Base-by-base conservation (phyloP, 495 filamentous ascomycete species). In the Neurospora hispaniola region DNA sequence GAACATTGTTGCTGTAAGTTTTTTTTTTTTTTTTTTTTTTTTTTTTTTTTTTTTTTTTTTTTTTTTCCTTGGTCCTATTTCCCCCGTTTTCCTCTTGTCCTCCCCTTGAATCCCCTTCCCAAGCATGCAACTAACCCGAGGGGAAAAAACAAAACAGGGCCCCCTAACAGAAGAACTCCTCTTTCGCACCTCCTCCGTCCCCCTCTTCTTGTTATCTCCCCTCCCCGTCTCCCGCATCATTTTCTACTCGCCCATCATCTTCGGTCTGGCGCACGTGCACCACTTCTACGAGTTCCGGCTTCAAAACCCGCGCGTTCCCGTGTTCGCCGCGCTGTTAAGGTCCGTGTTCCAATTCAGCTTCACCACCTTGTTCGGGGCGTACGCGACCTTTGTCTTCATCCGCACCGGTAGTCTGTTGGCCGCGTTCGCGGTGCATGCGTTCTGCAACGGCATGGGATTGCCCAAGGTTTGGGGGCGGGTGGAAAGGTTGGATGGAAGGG, bases 251-350 rank as follows among this genome's bases (percentile, higher is more conserved):
- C 96, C 96, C 3, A 81, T 98, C 11, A 92, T 97, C 81, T 99
- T 99, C 80, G 96, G 96, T 71, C 91, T 99, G 69, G 93, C 94
- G 12, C 96, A 99, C 83, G 81, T 97, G 39, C 95, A 99, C 81
- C 96, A 98, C 82, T 93, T 94, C 81, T 97, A 97, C 83, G 96
- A 99, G 82, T 98, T 95, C 83, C 88, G 90, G 41, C 83, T 97
- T 11, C 91, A 90, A 1, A 88, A 97, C 77, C 93, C 95, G 18
- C 84, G 89, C 74, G 89, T 90, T 3, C 85, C 91, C 6, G 75
- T 88, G 14, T 48, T 85, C 5, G 83, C 84, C 2, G 89, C 89
- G 6, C 71, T 94, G 1, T 73, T 93, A 6, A 89, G 93, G 62
- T 92, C 92, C 1, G 48, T 93, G 23, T 87, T 98, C 74, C 96